Evolutionary conservation across 768 basidiomycete genomes (phyloP), one percentile per base, ranked within the genome.

Genomic region (Boletus huronensis): DNA sequence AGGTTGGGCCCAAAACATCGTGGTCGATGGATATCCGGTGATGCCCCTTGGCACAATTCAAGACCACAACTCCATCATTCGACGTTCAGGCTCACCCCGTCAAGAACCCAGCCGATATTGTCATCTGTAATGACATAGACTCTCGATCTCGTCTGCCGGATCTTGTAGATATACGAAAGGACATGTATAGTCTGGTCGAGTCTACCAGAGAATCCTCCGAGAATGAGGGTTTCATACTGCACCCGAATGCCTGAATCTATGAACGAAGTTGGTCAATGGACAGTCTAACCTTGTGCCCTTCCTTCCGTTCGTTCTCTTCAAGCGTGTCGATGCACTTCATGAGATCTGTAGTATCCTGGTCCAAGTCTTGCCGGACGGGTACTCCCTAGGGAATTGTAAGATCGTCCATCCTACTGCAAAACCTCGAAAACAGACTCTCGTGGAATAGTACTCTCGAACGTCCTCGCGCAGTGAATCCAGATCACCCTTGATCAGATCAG

Each of bases 171-270:
- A 45, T 87, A 81, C 3, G 93, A 90, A 11, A 99, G 78, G 0
- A 91, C 87, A 64, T 97, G 94, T 5, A 95, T 77, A 0, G 94
- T 97, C 64, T 99, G 97, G 70, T 99, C 97, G 4, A 99, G 76
- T 26, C 97, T 83, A 0, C 97, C 97, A 5, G 89, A 80, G 3
- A 99, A 75, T 0, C 97, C 95, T 6, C 97, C 95, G 2, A 96
- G 79, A 31, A 99, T 71, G 44, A 98, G 71, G 23, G 90, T 77
- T 46, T 87, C 83, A 59, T 84, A 82, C 77, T 84, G 48, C 2
- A 73, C 66, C 70, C 38, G 17, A 17, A 47, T 10, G 26, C 23
- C 53, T 31, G 41, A 29, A 32, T 41, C 4, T 17, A n/a, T 55
- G 32, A 43, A 34, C 21, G 45, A 10, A 25, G 6, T 39, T 34